Percentiles rank a stretch among this genome's conserved stretches.
Evolutionary conservation across 2,329 filamentous ascomycete genomes (phyloP).

Genomic region (Beauveria australis): DNA sequence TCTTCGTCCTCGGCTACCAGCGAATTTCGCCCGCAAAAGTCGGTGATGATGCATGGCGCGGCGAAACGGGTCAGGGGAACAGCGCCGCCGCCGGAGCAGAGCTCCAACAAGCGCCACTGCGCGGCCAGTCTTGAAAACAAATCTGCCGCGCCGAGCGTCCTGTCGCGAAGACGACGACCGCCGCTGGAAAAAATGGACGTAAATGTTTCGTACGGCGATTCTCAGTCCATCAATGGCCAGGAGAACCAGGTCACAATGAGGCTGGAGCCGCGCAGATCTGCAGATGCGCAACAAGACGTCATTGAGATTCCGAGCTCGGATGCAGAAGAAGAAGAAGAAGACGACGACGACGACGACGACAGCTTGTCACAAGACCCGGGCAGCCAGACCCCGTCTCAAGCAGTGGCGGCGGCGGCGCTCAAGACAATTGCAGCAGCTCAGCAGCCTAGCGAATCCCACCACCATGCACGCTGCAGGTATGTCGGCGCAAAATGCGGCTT

Average conservation of each 20-base stretch:
- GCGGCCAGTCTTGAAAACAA: not conserved
- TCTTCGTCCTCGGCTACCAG: not conserved
- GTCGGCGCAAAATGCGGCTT: not conserved
- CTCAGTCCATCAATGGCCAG: not conserved
- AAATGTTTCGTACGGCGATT: not conserved
- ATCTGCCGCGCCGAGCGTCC: not conserved
- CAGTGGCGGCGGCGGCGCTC: not conserved
- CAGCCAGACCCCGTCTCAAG: not conserved
- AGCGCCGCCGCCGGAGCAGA: not conserved
- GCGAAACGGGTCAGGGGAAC: not conserved
- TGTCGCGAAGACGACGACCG: not conserved
- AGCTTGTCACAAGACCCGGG: not conserved
- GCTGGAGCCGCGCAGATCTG: not conserved
- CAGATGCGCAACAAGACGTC: not conserved
- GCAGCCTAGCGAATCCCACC: too few relatives aligned
- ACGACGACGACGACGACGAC: not conserved
- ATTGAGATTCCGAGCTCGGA: conserved; percentile 7
- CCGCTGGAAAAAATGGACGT: not conserved
- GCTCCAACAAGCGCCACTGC: not conserved
- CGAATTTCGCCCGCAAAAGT: not conserved
- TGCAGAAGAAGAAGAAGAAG: not conserved
- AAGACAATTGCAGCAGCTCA: too few relatives aligned
- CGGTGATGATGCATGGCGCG: not conserved
- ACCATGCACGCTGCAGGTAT: not conserved
- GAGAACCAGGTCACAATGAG: not conserved